A percentile compares a stretch with the other conserved stretches of the same genome.
Evolutionary conservation across 148 eudicot genomes (phyloP).

Genomic region (Amaranthus palmeri): DNA sequence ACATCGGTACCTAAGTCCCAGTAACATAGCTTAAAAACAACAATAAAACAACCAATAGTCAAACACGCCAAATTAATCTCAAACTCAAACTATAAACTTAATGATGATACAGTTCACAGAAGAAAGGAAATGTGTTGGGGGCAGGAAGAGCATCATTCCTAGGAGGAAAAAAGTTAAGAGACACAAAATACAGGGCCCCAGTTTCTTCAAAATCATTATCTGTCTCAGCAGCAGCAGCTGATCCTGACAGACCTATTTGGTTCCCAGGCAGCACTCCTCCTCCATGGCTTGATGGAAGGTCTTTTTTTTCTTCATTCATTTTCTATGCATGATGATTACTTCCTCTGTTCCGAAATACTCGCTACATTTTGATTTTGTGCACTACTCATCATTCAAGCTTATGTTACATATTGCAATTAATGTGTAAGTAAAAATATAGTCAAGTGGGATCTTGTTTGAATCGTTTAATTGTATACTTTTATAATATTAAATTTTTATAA

Average conservation of each 20-base stretch:
- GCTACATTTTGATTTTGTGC: neutral
- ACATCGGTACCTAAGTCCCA: too few relatives aligned
- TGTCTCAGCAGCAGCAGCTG: slow-evolving; percentile 57
- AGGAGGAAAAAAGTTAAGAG: slow-evolving; percentile 66
- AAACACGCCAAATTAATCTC: too few relatives aligned
- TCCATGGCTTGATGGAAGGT: slow-evolving; percentile 98
- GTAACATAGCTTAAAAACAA: too few relatives aligned
- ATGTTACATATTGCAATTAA: too few relatives aligned
- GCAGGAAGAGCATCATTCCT: slow-evolving; percentile 68
- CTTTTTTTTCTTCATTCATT: neutral
- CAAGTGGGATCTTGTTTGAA: too few relatives aligned
- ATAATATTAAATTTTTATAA: too few relatives aligned
- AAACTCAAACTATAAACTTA: too few relatives aligned
- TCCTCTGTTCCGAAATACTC: too few relatives aligned
- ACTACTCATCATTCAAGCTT: too few relatives aligned
- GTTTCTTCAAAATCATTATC: slow-evolving; percentile 30
- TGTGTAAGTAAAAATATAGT: too few relatives aligned
- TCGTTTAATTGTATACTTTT: too few relatives aligned
- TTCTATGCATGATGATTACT: neutral
- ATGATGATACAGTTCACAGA: slow-evolving; percentile 55
- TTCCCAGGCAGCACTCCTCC: slow-evolving; percentile 99
- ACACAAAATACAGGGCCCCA: slow-evolving; percentile 38
- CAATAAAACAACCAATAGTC: too few relatives aligned
- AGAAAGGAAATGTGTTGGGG: slow-evolving; percentile 55
- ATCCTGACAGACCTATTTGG: slow-evolving; percentile 91